Evolutionary conservation across 768 basidiomycete genomes (phyloP).

Genomic region (Kwoniella bestiolae): DNA sequence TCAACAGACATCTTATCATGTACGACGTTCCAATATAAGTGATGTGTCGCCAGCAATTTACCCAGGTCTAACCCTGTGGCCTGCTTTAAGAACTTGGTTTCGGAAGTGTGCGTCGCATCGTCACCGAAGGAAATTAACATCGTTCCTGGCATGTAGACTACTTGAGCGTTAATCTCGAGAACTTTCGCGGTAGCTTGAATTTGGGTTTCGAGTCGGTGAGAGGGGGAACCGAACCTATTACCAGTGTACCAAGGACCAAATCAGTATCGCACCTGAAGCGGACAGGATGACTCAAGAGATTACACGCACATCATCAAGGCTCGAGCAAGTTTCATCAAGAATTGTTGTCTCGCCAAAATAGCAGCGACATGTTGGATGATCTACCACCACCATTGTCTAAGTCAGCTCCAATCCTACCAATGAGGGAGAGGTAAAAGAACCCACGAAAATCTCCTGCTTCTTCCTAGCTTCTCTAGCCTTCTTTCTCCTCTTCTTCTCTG

Average conservation of each 20-base stretch:
- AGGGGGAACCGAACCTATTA: constrained; percentile 76
- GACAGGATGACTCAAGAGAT: too few species aligned
- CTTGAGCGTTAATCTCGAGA: constrained; percentile 87
- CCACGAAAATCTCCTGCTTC: constrained; percentile 76
- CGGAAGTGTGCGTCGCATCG: constrained; percentile 74
- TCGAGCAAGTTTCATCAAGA: constrained; percentile 80
- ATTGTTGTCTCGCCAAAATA: constrained; percentile 78
- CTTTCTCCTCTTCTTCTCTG: constrained; percentile 60
- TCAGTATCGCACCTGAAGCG: background rate
- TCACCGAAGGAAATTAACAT: constrained; percentile 85
- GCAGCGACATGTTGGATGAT: constrained; percentile 83
- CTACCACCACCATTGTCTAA: too few species aligned
- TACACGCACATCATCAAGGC: constrained; percentile 76
- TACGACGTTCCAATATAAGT: constrained; percentile 80
- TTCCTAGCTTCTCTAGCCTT: constrained; percentile 64
- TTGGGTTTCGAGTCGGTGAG: constrained; percentile 91
- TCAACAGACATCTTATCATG: constrained; percentile 78
- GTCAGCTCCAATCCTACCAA: too few species aligned
- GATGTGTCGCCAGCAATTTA: constrained; percentile 73
- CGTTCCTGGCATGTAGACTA: constrained; percentile 70
- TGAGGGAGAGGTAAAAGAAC: too few species aligned
- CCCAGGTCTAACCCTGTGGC: constrained; percentile 72
- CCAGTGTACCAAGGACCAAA: too few species aligned
- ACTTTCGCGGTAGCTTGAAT: constrained; percentile 84
- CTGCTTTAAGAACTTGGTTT: constrained; percentile 78